These are phyloP conservation scores for Sungouiella thailandica DNA, from an alignment of 805 yeast species.

Conservation along the genomic window DNA sequence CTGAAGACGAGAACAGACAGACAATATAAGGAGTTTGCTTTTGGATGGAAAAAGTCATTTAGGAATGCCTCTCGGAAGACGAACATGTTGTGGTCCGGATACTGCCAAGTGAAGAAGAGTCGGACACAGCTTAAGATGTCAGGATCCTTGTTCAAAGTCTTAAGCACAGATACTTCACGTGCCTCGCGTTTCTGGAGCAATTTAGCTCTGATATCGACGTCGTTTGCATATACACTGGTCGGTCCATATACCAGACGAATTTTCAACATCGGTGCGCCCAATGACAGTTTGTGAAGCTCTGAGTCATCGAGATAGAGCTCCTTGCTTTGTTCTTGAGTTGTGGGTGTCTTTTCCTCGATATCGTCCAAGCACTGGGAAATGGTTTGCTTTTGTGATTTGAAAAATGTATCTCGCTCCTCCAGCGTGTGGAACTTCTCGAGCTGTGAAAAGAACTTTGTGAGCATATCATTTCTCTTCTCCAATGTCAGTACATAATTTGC, in stretches of 20 bases:
- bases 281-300: conserved; percentile 36
- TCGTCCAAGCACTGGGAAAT: conserved; percentile 11
- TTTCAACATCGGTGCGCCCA: conserved; percentile 10
- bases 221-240: conserved; percentile 38
- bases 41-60: conserved; percentile 55
- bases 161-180: conserved; percentile 8
- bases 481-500: conserved; percentile 45
- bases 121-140: conserved; percentile 31
- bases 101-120: conserved; percentile 58
- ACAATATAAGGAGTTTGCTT: conserved; percentile 48
- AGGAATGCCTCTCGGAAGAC: conserved; percentile 61
- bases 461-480: conserved; percentile 26
- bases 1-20: conserved; percentile 50
- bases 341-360: background rate
- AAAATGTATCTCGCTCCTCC: conserved; percentile 17
- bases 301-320: conserved; percentile 9
- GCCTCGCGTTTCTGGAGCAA: conserved; percentile 10
- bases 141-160: conserved; percentile 9
- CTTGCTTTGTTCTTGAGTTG: background rate
- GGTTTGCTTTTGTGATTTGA: conserved; percentile 16
- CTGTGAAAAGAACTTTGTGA: conserved; percentile 21
- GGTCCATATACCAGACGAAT: conserved; percentile 41
- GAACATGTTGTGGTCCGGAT: conserved; percentile 59
- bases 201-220: conserved; percentile 21
- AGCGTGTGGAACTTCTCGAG: conserved; percentile 18